Base-by-base conservation (phyloP, 2,329 filamentous ascomycete genomes). In the Kalaharituber pfeilii region DNA sequence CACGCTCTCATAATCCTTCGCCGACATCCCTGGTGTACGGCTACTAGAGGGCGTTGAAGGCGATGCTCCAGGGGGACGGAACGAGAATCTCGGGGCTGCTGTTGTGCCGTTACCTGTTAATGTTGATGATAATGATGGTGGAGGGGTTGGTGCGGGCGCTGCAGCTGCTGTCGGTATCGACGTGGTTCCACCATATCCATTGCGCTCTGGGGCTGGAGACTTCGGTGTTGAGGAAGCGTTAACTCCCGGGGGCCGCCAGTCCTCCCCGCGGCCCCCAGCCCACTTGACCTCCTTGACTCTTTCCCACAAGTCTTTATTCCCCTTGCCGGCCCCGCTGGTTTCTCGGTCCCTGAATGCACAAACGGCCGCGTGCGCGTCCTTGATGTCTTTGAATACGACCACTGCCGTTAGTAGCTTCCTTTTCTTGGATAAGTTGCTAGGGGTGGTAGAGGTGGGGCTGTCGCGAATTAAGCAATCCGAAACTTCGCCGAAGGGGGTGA, bases 401-500 rank as follows among this genome's bases (percentile, higher is more conserved):
- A 64, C 36, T 15, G 58, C 62, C 3, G 57, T 63, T 15, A 51
- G 53, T 29, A 59, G 55, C 30, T 57, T 55, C 13, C 49, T 57
- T 1, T 55, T 39, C 18, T 53, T 57, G 15, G 39, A 22, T 13
- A 20, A 39, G 15, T 52, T 33, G 27, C 50, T 26, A 2, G 33
- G 24, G 6, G 57, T 55, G 8, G 15, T 18, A 15, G 33, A 13
- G 13, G 33, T 13, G 8, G 33, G 33, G 11, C 11, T 9, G 13
- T 4, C 4, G 33, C 33, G 33, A 11, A 62, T 60, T 2, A 63
- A 56, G 28, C 62, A 63, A 22, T 63, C 61, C 51, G 75, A 69
- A 15, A 75, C 66, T 28, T 67, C 66, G 18, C 73, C 73, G 59
- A 73, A 75, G 45, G 67, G 66, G 1, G 62, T 57, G 58, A 75